phyloP scores from a whole-genome alignment of 805 yeast species.

The Jamesozyma lodderae region DNA sequence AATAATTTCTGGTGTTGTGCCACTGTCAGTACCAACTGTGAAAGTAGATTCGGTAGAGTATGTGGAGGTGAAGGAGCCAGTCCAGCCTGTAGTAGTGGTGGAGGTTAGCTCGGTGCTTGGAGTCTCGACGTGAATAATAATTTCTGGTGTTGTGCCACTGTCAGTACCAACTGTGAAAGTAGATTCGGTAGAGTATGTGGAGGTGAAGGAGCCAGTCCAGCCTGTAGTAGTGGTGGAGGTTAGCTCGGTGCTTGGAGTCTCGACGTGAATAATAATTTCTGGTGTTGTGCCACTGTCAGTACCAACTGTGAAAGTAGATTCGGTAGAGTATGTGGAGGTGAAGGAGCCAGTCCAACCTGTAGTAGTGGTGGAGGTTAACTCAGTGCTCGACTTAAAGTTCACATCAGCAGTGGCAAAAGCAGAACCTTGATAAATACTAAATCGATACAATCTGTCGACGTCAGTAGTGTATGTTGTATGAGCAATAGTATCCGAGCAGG shows the following conservation, averaged over 20 bases:
- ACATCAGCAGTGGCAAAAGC: conserved; percentile 12
- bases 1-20: conserved; percentile 10
- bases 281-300: conserved; percentile 7
- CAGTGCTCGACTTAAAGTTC: background rate
- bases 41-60: conserved; percentile 13
- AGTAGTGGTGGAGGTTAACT: conserved; percentile 8
- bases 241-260: conserved; percentile 7
- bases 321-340: conserved; percentile 13
- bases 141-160: conserved; percentile 8
- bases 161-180: conserved; percentile 8
- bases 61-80: conserved; percentile 10
- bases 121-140: conserved; percentile 12
- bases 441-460: conserved; percentile 8
- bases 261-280: conserved; percentile 11
- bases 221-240: conserved; percentile 7
- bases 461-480: conserved; percentile 16
- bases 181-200: conserved; percentile 14
- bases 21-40: conserved; percentile 7
- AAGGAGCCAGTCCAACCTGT: conserved; percentile 12
- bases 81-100: conserved; percentile 13
- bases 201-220: conserved; percentile 9
- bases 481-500: conserved; percentile 26
- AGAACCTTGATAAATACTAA: conserved; percentile 4
- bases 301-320: conserved; percentile 9
- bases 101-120: conserved; percentile 7